Percentiles rank a stretch among this genome's conserved stretches.
phyloP scores from a whole-genome alignment of 2,329 filamentous ascomycete species.

The Aureobasidium vineae region DNA sequence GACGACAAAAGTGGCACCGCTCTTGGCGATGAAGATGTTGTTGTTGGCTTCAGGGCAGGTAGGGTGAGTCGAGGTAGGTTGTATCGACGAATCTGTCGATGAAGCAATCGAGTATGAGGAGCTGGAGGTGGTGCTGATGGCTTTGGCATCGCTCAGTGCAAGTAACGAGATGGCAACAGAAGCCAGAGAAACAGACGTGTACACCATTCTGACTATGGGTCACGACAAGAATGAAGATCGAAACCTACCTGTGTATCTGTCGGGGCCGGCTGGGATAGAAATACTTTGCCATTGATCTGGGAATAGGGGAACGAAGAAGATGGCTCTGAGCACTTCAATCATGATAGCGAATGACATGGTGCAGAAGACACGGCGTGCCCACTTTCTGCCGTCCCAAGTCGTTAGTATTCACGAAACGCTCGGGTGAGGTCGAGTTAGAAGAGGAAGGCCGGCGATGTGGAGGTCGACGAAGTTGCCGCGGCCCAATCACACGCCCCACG shows the following conservation, averaged over 20 bases:
- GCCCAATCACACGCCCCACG: slow-evolving; percentile 19
- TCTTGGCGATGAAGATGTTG: slow-evolving; percentile 19
- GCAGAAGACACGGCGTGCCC: slow-evolving; percentile 16
- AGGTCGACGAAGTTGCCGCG: background rate
- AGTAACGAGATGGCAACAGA: slow-evolving; percentile 18
- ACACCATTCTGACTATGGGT: background rate
- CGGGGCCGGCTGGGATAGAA: background rate
- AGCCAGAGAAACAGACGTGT: background rate
- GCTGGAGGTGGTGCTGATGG: background rate
- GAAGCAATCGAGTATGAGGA: background rate
- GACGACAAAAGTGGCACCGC: slow-evolving; percentile 23
- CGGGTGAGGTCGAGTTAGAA: background rate
- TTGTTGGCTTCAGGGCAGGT: slow-evolving; percentile 23
- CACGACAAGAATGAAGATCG: background rate
- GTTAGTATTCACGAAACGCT: background rate
- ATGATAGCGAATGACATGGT: slow-evolving; percentile 21
- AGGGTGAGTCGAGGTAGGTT: slow-evolving; percentile 13
- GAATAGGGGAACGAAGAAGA: background rate
- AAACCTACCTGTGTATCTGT: background rate
- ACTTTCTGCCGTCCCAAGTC: background rate
- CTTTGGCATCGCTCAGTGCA: slow-evolving; percentile 22
- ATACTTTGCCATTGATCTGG: background rate
- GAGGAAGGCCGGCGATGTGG: background rate
- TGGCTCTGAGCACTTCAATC: background rate
- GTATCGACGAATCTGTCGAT: background rate